Percentiles rank a stretch among this genome's conserved stretches.
These are phyloP conservation scores for Podospora fimiseda DNA, from an alignment of 495 filamentous ascomycete species.

Conservation along the genomic window DNA sequence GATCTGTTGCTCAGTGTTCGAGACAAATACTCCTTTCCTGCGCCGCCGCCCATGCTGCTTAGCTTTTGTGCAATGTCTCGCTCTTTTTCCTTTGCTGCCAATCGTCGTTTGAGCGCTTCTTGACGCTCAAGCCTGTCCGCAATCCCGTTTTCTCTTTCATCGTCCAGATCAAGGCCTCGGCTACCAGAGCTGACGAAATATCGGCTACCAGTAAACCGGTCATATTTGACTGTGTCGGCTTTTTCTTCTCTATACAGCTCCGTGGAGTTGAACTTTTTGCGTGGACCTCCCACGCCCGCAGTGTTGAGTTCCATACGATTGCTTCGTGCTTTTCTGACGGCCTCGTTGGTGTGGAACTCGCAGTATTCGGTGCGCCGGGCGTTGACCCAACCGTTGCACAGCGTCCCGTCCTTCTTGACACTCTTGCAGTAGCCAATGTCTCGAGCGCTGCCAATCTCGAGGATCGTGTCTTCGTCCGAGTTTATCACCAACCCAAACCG, in stretches of 20 bases:
- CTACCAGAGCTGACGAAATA: slow-evolving; percentile 49
- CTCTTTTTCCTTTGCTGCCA: slow-evolving; percentile 71
- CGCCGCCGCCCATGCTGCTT: slow-evolving; percentile 51
- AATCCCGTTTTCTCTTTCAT: slow-evolving; percentile 51
- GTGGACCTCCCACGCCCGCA: slow-evolving; percentile 43
- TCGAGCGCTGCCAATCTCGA: slow-evolving; percentile 79
- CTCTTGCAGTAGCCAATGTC: slow-evolving; percentile 88
- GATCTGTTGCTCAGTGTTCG: slow-evolving; percentile 6
- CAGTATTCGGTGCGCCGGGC: slow-evolving; percentile 82
- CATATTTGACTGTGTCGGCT: slow-evolving; percentile 40
- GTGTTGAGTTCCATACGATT: slow-evolving; percentile 74
- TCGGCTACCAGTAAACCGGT: slow-evolving; percentile 49
- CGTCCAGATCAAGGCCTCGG: slow-evolving; percentile 61
- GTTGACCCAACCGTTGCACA: slow-evolving; percentile 82
- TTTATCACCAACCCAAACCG: slow-evolving; percentile 77
- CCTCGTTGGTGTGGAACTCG: slow-evolving; percentile 82
- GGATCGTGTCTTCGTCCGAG: slow-evolving; percentile 75
- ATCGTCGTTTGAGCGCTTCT: slow-evolving; percentile 60
- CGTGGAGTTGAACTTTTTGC: slow-evolving; percentile 29
- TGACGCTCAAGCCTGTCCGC: slow-evolving; percentile 49
- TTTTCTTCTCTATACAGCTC: slow-evolving; percentile 20
- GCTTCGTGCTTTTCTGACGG: slow-evolving; percentile 62
- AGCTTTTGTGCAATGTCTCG: slow-evolving; percentile 71
- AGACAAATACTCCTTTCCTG: slow-evolving; percentile 75
- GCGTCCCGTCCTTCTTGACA: slow-evolving; percentile 73